Evolutionary conservation across 768 basidiomycete genomes (phyloP), one percentile per base, ranked within the genome.

Genomic region (Tricholoma flavovirens): DNA sequence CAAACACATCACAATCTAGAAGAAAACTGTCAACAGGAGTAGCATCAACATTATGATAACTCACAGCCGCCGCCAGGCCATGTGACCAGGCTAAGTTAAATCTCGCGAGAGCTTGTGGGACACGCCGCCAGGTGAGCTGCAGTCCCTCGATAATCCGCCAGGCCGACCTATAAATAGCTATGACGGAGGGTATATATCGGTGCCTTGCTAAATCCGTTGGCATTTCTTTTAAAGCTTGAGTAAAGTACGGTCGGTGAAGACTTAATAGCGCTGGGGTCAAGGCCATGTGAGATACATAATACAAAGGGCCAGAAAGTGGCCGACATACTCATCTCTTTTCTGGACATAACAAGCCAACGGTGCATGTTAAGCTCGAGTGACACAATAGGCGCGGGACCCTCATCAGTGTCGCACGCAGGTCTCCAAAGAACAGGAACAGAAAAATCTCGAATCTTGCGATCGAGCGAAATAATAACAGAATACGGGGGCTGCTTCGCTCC

Each of bases 121-220:
- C 67, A 17, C 62, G 57, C 14, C 66, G 64, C 69, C 77, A 80
- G 1, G 75, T 68, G n/a, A 75, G 66, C 15, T 71, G 69, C 51
- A 86, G 69, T 0, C 75, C 74, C 46, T 79, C 74, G 38, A 84
- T 80, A 29, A 88, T 62, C 14, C 87, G 73, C 82, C 85, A 88
- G 4, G 86, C 83, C 1, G 85, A 86, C 2, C 86, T 83, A 68
- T 87, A 89, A 12, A 82, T 80, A 0, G 88, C 84, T 67, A 86
- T 77, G 5, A 88, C 83, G 1, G 88, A 90, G 1, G 84, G 82
- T 0, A 82, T 76, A 65, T 83, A 88, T 61, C 73, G 77, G 62
- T 89, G 86, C 55, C 75, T 76, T 49, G 84, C 71, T 2, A 83
- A 71, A 54, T 88, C 83, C 7, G 69, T 61, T 0, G 83, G 82